These are phyloP conservation scores for Rhynchosporium secalis DNA, from an alignment of 2,329 filamentous ascomycete species.

Conservation along the genomic window DNA sequence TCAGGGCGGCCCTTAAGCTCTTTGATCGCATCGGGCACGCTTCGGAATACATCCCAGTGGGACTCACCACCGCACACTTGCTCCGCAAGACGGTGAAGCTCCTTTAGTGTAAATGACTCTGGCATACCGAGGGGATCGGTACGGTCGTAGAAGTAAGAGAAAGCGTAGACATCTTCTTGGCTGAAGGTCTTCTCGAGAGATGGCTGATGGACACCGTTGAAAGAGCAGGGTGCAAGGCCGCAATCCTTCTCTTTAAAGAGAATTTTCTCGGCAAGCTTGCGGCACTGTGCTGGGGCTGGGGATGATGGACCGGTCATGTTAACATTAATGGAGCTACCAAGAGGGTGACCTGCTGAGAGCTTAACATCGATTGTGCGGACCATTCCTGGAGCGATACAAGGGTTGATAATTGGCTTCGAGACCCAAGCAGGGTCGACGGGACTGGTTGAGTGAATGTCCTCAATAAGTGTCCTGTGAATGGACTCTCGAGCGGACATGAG, in stretches of 20 bases:
- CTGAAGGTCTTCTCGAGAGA: constrained; percentile 89
- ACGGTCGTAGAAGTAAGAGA: constrained; percentile 98
- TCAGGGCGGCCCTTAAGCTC: constrained; percentile 84
- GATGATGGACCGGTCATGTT: constrained; percentile 85
- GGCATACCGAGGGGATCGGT: constrained; percentile 94
- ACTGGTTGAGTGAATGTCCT: constrained; percentile 67
- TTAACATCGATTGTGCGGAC: constrained; percentile 71
- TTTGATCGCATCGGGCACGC: constrained; percentile 72
- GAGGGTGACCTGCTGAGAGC: constrained; percentile 63
- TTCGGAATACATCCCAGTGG: constrained; percentile 78
- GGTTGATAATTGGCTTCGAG: constrained; percentile 71
- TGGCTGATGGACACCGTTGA: constrained; percentile 96
- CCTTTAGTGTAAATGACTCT: constrained; percentile 89
- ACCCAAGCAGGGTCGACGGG: constrained; percentile 66
- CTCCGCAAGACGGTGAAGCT: constrained; percentile 81
- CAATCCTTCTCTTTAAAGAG: constrained; percentile 84
- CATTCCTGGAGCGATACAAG: constrained; percentile 83
- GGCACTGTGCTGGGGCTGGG: constrained; percentile 81
- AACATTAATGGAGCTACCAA: constrained; percentile 65
- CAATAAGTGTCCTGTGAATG: constrained; percentile 74
- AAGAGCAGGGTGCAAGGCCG: constrained; percentile 87
- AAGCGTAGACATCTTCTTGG: constrained; percentile 89
- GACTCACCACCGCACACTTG: constrained; percentile 79
- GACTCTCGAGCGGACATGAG: constrained; percentile 92
- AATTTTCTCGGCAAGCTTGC: constrained; percentile 84